Evolutionary conservation across 805 yeast genomes (phyloP).

Genomic region (Barnettozyma populi): DNA sequence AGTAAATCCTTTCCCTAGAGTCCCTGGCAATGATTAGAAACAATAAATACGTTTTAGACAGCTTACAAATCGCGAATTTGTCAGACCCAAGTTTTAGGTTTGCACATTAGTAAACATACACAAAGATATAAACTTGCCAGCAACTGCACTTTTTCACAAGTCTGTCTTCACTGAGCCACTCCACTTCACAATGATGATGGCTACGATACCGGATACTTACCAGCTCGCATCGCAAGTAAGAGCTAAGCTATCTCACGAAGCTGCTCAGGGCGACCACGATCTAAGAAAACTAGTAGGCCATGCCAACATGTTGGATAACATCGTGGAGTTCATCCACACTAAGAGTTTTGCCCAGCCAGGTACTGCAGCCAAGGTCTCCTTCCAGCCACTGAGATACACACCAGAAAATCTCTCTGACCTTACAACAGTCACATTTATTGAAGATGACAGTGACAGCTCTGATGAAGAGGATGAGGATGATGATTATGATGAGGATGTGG

Average conservation of each 20-base stretch:
- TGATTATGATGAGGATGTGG: constrained; percentile 1
- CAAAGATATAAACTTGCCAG: not conserved
- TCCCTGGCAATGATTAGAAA: not conserved
- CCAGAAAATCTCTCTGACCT: constrained; percentile 4
- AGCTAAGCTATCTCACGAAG: constrained; percentile 22
- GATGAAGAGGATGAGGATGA: constrained; percentile 18
- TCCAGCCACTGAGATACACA: constrained; percentile 8
- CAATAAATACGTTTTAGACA: not conserved
- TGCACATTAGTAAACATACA: constrained; percentile 3
- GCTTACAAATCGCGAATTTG: not conserved
- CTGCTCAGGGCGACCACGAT: constrained; percentile 21
- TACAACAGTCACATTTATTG: constrained; percentile 11
- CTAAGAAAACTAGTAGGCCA: constrained; percentile 23
- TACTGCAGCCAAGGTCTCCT: constrained; percentile 4
- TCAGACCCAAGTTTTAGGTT: not conserved
- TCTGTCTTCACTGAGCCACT: not conserved
- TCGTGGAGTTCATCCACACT: constrained; percentile 22
- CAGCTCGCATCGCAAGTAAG: constrained; percentile 23
- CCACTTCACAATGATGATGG: constrained; percentile 8
- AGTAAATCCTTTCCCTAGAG: not conserved
- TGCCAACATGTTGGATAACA: constrained; percentile 24
- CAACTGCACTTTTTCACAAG: not conserved
- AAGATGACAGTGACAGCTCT: constrained; percentile 11
- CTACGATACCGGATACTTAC: constrained; percentile 21
- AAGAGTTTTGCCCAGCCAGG: constrained; percentile 9